Percentiles rank a stretch among this genome's conserved stretches.
phyloP scores from a whole-genome alignment of 2,329 filamentous ascomycete species.

The Xylariaceae sp. region DNA sequence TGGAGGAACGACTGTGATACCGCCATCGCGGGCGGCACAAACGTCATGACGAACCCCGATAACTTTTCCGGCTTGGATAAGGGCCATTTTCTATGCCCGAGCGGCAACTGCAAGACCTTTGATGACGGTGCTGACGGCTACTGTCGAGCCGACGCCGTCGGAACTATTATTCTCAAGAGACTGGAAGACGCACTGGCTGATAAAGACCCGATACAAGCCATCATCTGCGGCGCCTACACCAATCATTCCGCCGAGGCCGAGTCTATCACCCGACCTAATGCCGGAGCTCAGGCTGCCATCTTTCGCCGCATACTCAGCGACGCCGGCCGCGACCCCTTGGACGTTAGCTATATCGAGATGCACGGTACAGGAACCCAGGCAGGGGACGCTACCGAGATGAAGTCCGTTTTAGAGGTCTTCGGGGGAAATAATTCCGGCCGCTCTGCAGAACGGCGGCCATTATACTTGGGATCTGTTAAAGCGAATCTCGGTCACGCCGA shows the following conservation, averaged over 20 bases:
- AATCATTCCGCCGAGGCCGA: constrained; percentile 75
- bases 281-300: constrained; percentile 65
- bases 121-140: constrained; percentile 57
- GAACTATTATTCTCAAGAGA: constrained; percentile 39
- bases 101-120: constrained; percentile 52
- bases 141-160: constrained; percentile 36
- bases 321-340: constrained; percentile 58
- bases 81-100: constrained; percentile 64
- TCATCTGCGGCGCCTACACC: constrained; percentile 61
- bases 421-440: constrained; percentile 58
- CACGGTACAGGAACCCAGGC: constrained; percentile 75
- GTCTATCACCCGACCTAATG: constrained; percentile 75
- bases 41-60: constrained; percentile 69
- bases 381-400: constrained; percentile 71
- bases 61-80: constrained; percentile 67
- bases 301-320: constrained; percentile 64
- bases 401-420: constrained; percentile 65
- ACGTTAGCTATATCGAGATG: constrained; percentile 71
- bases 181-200: constrained; percentile 49
- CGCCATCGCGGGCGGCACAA: constrained; percentile 67
- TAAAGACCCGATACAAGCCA: constrained; percentile 48
- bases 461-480: constrained; percentile 55
- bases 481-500: constrained; percentile 55
- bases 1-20: constrained; percentile 69
- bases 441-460: constrained; percentile 42